Percentiles rank a stretch among this genome's conserved stretches.
Evolutionary conservation across 139 green algal species (phyloP).

Genomic region (Tetraselmis striata): DNA sequence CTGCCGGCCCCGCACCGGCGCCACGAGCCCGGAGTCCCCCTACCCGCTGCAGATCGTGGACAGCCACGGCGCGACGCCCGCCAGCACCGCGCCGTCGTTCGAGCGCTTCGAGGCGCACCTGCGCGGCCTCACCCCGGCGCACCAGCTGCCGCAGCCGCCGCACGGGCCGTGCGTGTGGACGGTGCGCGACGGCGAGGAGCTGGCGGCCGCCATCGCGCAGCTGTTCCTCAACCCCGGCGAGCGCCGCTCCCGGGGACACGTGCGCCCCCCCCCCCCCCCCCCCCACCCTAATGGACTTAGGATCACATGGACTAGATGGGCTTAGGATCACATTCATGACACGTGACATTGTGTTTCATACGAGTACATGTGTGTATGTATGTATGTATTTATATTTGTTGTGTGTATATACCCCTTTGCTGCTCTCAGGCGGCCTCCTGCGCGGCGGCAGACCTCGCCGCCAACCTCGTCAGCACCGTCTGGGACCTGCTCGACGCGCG

Average conservation of each 20-base stretch:
- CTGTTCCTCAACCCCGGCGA: constrained; percentile 46
- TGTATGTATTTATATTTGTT: background rate
- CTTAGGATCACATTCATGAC: no score
- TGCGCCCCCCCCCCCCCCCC: background rate
- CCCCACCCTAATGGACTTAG: no score
- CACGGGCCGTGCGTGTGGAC: constrained; percentile 50
- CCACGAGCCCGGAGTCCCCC: background rate
- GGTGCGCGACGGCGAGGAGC: constrained; percentile 15
- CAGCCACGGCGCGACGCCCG: background rate
- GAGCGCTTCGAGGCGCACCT: background rate
- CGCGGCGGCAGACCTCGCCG: constrained; percentile 50
- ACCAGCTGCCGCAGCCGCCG: constrained; percentile 30
- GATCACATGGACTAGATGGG: no score
- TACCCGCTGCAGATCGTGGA: background rate
- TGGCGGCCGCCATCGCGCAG: constrained; percentile 26
- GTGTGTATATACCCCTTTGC: no score
- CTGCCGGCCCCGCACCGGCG: background rate
- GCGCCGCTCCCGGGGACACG: constrained; percentile 37
- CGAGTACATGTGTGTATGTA: background rate
- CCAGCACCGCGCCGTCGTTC: no score
- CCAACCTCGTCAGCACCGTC: constrained; percentile 49
- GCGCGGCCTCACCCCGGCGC: constrained; percentile 25
- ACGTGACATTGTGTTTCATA: background rate
- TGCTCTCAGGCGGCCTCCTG: constrained; percentile 10
- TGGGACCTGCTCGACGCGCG: constrained; percentile 48